Evolutionary conservation across 805 yeast genomes (phyloP).

Genomic region (Saccharomycopsis microspora): DNA sequence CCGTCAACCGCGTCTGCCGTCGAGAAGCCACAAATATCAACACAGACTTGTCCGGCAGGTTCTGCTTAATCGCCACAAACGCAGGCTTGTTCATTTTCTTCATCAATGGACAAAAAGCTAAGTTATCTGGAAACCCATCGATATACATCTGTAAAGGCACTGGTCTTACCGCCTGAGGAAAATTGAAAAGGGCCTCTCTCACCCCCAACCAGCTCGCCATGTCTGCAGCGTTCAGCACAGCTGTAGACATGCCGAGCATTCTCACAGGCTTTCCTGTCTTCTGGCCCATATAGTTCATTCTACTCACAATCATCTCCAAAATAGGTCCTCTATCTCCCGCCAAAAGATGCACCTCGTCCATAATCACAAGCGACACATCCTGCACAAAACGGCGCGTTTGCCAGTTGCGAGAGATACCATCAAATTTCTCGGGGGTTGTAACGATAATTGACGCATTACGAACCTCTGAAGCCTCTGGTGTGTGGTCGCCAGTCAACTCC

Average conservation of each 20-base stretch:
- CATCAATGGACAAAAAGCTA: conserved; percentile 77
- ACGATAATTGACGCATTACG: conserved; percentile 63
- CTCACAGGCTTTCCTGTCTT: conserved; percentile 51
- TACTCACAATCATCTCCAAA: conserved; percentile 79
- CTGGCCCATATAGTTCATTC: conserved; percentile 63
- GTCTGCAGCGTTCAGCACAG: conserved; percentile 77
- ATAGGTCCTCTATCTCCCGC: conserved; percentile 85
- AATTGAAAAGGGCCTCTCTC: conserved; percentile 62
- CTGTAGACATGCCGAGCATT: conserved; percentile 71
- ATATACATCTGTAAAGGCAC: conserved; percentile 81
- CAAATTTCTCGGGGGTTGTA: conserved; percentile 81
- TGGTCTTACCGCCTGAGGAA: conserved; percentile 74
- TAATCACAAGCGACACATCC: conserved; percentile 60
- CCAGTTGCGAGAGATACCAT: conserved; percentile 83
- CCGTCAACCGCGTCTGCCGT: conserved; percentile 72
- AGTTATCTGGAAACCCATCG: conserved; percentile 75
- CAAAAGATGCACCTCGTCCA: conserved; percentile 78
- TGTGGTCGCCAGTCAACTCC: conserved; percentile 75
- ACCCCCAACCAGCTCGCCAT: conserved; percentile 82
- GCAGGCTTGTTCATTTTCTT: conserved; percentile 86
- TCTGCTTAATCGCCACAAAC: conserved; percentile 83
- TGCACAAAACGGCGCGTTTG: conserved; percentile 68
- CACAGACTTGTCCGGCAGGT: conserved; percentile 78
- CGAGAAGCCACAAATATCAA: conserved; percentile 78
- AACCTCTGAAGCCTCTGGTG: conserved; percentile 59